A percentile compares a stretch with the other conserved stretches of the same genome.
Evolutionary conservation across 305 asterid genomes (phyloP).

Genomic region (Plantago rigida): DNA sequence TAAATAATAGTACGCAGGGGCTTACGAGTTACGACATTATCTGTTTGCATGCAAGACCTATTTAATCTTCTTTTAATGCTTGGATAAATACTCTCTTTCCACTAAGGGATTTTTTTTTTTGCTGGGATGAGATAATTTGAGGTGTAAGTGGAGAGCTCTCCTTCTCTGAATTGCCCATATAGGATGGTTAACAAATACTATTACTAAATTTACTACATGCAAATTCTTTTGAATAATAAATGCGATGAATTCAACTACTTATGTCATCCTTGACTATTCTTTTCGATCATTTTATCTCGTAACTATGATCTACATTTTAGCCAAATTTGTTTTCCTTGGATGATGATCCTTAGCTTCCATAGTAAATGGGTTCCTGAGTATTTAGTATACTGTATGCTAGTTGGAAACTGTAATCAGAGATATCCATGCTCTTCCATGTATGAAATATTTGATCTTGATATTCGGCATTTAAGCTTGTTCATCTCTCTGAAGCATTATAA

Average conservation of each 20-base stretch:
- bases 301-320: not conserved
- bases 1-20: too few species aligned
- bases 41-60: too few species aligned
- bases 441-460: not conserved
- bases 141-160: too few species aligned
- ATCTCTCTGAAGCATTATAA: not conserved
- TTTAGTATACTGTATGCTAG: not conserved
- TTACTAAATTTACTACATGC: too few species aligned
- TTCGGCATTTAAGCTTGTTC: too few species aligned
- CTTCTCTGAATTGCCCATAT: not conserved
- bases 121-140: too few species aligned
- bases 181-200: not conserved
- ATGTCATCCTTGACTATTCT: not conserved
- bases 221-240: too few species aligned
- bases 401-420: not conserved
- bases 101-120: too few species aligned
- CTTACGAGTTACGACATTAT: too few species aligned
- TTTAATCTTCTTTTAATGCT: too few species aligned
- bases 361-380: not conserved
- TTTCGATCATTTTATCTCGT: not conserved
- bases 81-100: too few species aligned
- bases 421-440: not conserved
- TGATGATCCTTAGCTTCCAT: not conserved
- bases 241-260: too few species aligned
- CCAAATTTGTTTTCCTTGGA: not conserved